Evolutionary conservation across 441 rosid genomes (phyloP), one percentile per base, ranked within the genome.

Genomic region (Gossypium davidsonii): DNA sequence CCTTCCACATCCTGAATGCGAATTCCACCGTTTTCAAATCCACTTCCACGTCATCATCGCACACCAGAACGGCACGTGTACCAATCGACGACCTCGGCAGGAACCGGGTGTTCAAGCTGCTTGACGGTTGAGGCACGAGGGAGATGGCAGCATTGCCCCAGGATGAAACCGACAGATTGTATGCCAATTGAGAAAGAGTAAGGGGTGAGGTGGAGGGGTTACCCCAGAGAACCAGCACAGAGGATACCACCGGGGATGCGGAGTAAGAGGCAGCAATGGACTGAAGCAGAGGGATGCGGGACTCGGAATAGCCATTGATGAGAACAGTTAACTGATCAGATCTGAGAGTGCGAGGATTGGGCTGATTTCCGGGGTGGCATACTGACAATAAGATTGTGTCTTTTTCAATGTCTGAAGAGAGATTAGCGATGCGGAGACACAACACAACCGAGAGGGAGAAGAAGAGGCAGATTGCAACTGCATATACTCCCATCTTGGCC

Each of bases 21-120:
- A 94, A 92, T 6, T 86, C 94, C 34, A 92, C 64, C 1, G 97
- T 87, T 28, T 75, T 87, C 1, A 48, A 48, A 60, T 91, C 97
- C 9, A 94, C 87, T 83, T 94, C 94, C 46, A 92, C 90, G 61
- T 94, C 98, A 39, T 94, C 97, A 55, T 92, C 97, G 52, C 97
- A 87, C 44, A 94, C 82, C 74, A 92, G 67, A 70, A 91, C 92
- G 59, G 92, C 94, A 56, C 80, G 87, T 20, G 97, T 92, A 58
- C 56, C 37, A 26, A 94, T 79, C 34, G 81, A 78, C 0, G 80
- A 69, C 20, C 92, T 77, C 3, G 97, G 97, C 34, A 91, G 84
- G 86, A 94, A 92, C 23, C 97, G 81, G 15, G 85, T 76, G 70
- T 92, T 94, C 76, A 94, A 91, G 85, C 99, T 94, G 85, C 81